These are phyloP conservation scores for Alternaria triticimaculans DNA, from an alignment of 2,329 filamentous ascomycete species.

Conservation along the genomic window DNA sequence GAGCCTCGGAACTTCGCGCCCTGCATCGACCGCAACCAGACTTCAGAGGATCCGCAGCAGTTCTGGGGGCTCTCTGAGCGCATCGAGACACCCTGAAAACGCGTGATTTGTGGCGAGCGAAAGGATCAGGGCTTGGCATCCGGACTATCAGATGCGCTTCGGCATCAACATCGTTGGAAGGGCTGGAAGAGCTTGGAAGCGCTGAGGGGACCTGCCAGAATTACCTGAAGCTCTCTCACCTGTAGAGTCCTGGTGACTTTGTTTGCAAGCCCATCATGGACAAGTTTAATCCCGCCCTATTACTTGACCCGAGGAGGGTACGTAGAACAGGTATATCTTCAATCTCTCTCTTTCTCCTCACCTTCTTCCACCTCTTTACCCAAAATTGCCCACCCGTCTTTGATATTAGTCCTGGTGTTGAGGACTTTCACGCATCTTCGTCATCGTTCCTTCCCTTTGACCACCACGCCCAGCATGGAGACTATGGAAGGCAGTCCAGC, in stretches of 20 bases:
- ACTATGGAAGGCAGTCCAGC: neutral
- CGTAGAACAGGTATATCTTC: conserved; percentile 33
- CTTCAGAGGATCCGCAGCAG: neutral
- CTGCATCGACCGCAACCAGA: neutral
- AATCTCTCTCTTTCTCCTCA: conserved; percentile 2
- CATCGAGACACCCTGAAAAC: neutral
- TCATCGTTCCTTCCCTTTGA: neutral
- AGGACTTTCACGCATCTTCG: neutral
- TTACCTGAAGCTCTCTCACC: conserved; percentile 8
- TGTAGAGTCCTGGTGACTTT: conserved; percentile 20
- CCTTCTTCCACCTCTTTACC: neutral
- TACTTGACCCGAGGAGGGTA: conserved; percentile 34
- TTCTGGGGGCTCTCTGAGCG: neutral
- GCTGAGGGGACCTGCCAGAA: neutral
- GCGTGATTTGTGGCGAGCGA: conserved; percentile 12
- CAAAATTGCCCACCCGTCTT: neutral
- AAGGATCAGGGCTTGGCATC: conserved; percentile 19
- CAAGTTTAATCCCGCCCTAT: conserved; percentile 34
- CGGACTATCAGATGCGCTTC: conserved; percentile 20
- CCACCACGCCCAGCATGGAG: neutral
- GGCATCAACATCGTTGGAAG: conserved; percentile 3
- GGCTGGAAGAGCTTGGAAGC: neutral
- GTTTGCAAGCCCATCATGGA: conserved; percentile 6
- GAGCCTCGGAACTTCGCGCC: conserved; percentile 1
- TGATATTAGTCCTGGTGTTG: neutral